Evolutionary conservation across 2,329 filamentous ascomycete species (phyloP), one percentile per base, ranked within the genome.

Genomic region (Trichoderma citrinoviride): DNA sequence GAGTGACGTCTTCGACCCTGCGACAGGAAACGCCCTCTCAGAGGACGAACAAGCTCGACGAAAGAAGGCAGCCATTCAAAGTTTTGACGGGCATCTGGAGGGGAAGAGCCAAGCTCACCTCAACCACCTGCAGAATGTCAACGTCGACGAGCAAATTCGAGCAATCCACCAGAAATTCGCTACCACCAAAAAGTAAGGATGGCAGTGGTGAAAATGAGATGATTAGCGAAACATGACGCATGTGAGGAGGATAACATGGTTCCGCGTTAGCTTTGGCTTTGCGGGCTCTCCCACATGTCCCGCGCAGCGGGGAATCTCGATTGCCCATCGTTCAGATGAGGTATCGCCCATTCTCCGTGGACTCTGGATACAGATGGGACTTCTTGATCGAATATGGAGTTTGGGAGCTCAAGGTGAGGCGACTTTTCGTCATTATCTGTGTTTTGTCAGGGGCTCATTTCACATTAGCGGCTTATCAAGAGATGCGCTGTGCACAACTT

Each of bases 141-240:
- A 92, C 73, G 88, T 96, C 43, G 90, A 95, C 74, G 92, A 96
- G 75, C 92, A 96, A 79, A 92, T 96, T 68, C 83, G 89, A 15
- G 81, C 82, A 3, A 85, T 86, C 46, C 83, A 86, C 67, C 81
- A 85, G 68, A 83, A 81, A 69, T 86, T 85, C 74, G 76, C 75
- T 7, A 74, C 76, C 10, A 37, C 1, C 7, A 77, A 74, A 71
- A 77, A 75, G 71, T 77, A 69, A 29, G 10, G 4, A 27, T 53
- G 25, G 14, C 7, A 27, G 21, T 2, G 40, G n/a, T 8, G 37
- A 14, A 10, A 10, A 21, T 44, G 5, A 1, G 33, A 33, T 52
- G n/a, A n/a, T 25, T 8, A 53, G 57, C 37, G 33, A 37, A 14
- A 37, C n/a, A 19, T 27, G 23, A 53, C 43, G 2, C 58, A 14